Base-by-base conservation (phyloP, 2,329 filamentous ascomycete species). In the Lachnellula subtilissima region DNA sequence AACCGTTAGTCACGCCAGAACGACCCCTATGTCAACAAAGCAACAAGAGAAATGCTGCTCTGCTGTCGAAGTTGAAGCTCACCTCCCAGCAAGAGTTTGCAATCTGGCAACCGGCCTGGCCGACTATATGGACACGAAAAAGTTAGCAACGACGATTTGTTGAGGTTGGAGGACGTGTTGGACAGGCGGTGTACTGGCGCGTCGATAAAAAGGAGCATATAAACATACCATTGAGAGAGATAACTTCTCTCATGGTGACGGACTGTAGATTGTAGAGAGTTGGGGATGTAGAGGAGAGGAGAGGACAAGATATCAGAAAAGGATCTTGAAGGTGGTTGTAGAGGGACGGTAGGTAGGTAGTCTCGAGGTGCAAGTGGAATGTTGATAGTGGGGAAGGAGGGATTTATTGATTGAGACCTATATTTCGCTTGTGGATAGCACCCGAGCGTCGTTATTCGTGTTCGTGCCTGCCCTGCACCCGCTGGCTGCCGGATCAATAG, bases 41-140 rank as follows among this genome's bases (percentile, higher is more conserved):
- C 55, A 11, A 32, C 8, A 2, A 4, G 9, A 32, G 28, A 32
- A 47, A 60, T 35, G 61, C 67, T 62, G 75, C 70, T 64, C 65
- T 28, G 35, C 47, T 17, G 39, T 23, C 61, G 53, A 67, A 47
- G 25, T 42, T 57, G 59, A 70, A 72, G 82, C 90, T 82, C 81
- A 99, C 94, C 91, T 99, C 94, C 94, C 94, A 99, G 87, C 94
- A 97, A 71, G 94, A 94, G 84, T 99, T 99, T 81, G 93, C 94
- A 74, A 99, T 99, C 78, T 99, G 94, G 87, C 94, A 97, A 88
- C 94, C 94, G 76, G 94, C 94, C 86, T 99, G 94, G 80, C 94
- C 94, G 84, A 99, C 94, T 99, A 76, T 72, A 72, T 51, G 64
- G 52, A 69, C 54, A 53, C 46, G 59, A 50, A 62, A 48, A 50